Percentiles rank a stretch among this genome's conserved stretches.
Conservation (phyloP, 331 rosid species). For the Quercus tomentella region DNA sequence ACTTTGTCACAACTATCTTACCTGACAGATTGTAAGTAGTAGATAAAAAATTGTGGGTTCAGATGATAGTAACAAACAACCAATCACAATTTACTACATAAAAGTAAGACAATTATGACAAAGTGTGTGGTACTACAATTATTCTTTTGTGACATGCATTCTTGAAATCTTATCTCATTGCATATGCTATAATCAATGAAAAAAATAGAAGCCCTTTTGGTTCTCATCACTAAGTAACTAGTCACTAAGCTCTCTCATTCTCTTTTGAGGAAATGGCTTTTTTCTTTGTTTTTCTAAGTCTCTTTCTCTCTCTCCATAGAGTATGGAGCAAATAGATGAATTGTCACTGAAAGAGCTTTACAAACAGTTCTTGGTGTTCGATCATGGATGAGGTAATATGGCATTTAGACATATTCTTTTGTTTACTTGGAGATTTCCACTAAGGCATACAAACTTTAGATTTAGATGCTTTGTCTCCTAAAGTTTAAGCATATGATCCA, state of each 20-base stretch:
- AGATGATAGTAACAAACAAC: too few relatives aligned
- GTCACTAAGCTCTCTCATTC: constrained; percentile 3
- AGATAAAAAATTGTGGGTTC: too few relatives aligned
- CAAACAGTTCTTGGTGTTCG: constrained; percentile 10
- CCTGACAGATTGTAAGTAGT: fast-evolving
- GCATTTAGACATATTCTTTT: constrained; percentile 25
- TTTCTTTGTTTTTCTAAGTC: not conserved
- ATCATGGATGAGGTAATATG: constrained; percentile 24
- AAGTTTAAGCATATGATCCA: constrained; percentile 40
- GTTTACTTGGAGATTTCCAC: constrained; percentile 31
- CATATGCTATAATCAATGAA: constrained; percentile 18
- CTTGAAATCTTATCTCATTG: constrained; percentile 34
- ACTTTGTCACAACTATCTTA: too few relatives aligned
- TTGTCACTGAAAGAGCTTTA: not conserved
- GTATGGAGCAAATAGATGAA: constrained; percentile 24
- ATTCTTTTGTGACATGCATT: not conserved
- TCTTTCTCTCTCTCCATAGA: constrained; percentile 22
- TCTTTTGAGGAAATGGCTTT: constrained; percentile 14
- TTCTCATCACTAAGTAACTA: not conserved
- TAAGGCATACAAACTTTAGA: constrained; percentile 28
- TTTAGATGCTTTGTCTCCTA: constrained; percentile 33
- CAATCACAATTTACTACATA: too few relatives aligned
- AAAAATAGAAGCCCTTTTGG: not conserved
- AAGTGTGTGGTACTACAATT: too few relatives aligned
- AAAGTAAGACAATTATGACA: too few relatives aligned